Evolutionary conservation across 1,139 yeast genomes (phyloP).

Genomic region (Geotrichum fermentans): DNA sequence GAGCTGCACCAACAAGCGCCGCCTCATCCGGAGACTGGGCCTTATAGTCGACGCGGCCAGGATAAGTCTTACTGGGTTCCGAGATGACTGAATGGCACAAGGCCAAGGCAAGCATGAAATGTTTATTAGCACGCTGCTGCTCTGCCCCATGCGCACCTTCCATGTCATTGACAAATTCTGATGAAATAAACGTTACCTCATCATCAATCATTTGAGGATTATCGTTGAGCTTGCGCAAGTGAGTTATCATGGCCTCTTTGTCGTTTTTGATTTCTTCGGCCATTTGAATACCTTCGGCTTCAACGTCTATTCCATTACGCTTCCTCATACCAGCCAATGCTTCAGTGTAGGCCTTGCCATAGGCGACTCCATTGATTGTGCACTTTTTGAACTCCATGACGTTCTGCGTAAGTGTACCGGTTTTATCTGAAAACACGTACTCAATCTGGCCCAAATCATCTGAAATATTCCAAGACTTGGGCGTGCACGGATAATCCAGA

Average conservation of each 20-base stretch:
- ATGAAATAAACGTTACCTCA: slow-evolving; percentile 74
- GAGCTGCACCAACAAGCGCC: slow-evolving; percentile 86
- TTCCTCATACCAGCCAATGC: slow-evolving; percentile 89
- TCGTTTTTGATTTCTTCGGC: slow-evolving; percentile 49
- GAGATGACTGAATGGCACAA: slow-evolving; percentile 90
- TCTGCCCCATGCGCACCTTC: slow-evolving; percentile 44
- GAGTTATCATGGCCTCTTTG: slow-evolving; percentile 56
- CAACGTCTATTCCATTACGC: slow-evolving; percentile 73
- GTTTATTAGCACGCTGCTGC: slow-evolving; percentile 57
- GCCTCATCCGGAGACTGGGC: slow-evolving; percentile 99
- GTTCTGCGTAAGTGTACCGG: slow-evolving; percentile 94
- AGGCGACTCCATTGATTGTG: slow-evolving; percentile 76
- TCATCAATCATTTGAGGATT: slow-evolving; percentile 60
- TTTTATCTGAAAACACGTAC: slow-evolving; percentile 90
- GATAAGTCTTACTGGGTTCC: slow-evolving; percentile 46
- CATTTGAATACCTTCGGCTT: slow-evolving; percentile 60
- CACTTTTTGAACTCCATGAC: slow-evolving; percentile 95
- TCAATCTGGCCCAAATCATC: slow-evolving; percentile 97
- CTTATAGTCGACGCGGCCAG: slow-evolving; percentile 58
- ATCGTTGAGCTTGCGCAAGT: slow-evolving; percentile 44
- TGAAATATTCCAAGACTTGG: slow-evolving; percentile 96
- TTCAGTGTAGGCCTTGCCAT: slow-evolving; percentile 93
- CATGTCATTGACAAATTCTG: slow-evolving; percentile 44
- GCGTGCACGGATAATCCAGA: slow-evolving; percentile 89
- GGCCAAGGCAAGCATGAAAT: slow-evolving; percentile 73